phyloP scores from a whole-genome alignment of 208 protist species.

The Lotmaria passim region DNA sequence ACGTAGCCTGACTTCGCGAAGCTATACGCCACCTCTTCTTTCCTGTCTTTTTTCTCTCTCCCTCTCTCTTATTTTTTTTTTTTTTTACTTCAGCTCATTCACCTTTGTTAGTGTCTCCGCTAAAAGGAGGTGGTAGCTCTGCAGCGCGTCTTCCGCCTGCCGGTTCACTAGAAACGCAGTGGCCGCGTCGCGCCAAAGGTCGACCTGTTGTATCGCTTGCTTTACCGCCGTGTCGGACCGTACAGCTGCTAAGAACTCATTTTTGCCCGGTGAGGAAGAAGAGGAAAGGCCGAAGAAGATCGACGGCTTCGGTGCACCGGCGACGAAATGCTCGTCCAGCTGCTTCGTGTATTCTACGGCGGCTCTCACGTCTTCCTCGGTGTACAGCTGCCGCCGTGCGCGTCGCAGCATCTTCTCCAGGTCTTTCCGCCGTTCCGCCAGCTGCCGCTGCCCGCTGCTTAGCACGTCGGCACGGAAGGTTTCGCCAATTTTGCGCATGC shows the following conservation, averaged over 20 bases:
- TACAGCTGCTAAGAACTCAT: constrained; percentile 33
- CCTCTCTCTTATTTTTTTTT: too few species aligned
- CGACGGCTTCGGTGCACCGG: background rate
- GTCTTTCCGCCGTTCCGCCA: constrained; percentile 47
- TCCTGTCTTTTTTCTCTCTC: too few species aligned
- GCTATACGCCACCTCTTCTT: too few species aligned
- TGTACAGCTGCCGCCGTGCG: constrained; percentile 68
- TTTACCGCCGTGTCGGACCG: constrained; percentile 45
- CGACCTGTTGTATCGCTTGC: constrained; percentile 51
- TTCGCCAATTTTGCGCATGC: constrained; percentile 35
- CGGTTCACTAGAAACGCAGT: constrained; percentile 60
- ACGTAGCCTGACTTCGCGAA: too few species aligned
- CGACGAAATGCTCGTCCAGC: constrained; percentile 20
- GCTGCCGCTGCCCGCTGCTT: constrained; percentile 46
- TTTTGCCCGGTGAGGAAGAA: background rate
- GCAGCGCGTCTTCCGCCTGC: constrained; percentile 70
- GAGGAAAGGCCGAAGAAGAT: background rate
- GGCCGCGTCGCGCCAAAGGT: constrained; percentile 65
- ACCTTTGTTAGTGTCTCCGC: constrained; percentile 69
- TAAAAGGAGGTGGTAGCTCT: constrained; percentile 68
- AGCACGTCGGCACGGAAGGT: constrained; percentile 39
- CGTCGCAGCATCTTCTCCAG: constrained; percentile 52
- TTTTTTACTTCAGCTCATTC: constrained; percentile 31
- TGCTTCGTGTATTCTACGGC: constrained; percentile 51
- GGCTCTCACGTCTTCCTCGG: constrained; percentile 61